phyloP scores from a whole-genome alignment of 2,329 filamentous ascomycete species.

The Fusarium lyarnte region DNA sequence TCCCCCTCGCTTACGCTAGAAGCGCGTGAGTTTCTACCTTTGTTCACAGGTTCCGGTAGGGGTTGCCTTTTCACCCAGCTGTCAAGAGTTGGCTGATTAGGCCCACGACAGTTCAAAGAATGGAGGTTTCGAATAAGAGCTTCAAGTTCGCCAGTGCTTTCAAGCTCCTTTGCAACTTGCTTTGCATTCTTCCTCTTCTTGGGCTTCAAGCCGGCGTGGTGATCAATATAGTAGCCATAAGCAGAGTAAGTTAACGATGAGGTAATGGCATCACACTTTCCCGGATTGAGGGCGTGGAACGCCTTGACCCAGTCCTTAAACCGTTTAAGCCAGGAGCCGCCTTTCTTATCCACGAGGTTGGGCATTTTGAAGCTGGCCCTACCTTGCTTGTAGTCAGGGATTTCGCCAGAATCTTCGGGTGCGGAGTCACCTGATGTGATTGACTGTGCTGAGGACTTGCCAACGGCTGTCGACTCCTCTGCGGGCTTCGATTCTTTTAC shows the following conservation, averaged over 20 bases:
- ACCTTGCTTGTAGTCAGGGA: slow-evolving; percentile 35
- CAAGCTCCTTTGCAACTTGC: slow-evolving; percentile 42
- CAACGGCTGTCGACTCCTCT: slow-evolving; percentile 9
- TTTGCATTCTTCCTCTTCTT: slow-evolving; percentile 48
- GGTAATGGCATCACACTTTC: slow-evolving; percentile 36
- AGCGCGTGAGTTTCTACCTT: slow-evolving; percentile 31
- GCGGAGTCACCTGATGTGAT: slow-evolving; percentile 14
- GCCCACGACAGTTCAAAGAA: not conserved
- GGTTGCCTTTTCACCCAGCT: slow-evolving; percentile 10
- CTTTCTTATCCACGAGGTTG: slow-evolving; percentile 38
- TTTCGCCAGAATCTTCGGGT: slow-evolving; percentile 25
- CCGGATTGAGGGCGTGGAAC: slow-evolving; percentile 44
- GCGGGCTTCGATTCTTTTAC: slow-evolving; percentile 4
- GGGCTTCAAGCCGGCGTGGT: slow-evolving; percentile 44
- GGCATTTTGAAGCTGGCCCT: slow-evolving; percentile 43
- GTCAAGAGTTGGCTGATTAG: slow-evolving; percentile 10
- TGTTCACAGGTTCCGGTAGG: slow-evolving; percentile 1
- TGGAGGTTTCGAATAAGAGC: slow-evolving; percentile 35
- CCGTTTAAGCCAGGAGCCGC: slow-evolving; percentile 49
- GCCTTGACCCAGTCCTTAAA: slow-evolving; percentile 49
- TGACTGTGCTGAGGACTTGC: not conserved
- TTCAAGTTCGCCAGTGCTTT: slow-evolving; percentile 39
- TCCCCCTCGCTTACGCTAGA: slow-evolving; percentile 35
- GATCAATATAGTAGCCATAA: slow-evolving; percentile 47
- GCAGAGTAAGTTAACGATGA: slow-evolving; percentile 38